Conservation (phyloP, 495 filamentous ascomycete species). For the Talaromyces stipitatus region DNA sequence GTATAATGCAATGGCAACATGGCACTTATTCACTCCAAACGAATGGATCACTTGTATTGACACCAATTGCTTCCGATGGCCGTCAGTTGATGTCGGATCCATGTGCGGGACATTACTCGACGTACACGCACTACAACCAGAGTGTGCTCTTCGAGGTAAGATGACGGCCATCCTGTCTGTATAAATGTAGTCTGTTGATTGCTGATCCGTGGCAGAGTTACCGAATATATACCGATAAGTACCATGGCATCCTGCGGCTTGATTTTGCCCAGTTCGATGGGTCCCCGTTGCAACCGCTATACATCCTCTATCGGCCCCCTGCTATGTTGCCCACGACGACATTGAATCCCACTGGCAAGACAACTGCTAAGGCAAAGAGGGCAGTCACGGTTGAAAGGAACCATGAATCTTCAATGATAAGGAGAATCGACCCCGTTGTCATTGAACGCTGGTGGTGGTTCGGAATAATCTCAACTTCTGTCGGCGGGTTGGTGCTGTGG, state of each 20-base stretch:
- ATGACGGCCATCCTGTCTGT: background rate
- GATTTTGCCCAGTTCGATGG: slow-evolving; percentile 61
- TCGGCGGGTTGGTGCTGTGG: slow-evolving; percentile 41
- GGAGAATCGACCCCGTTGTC: slow-evolving; percentile 40
- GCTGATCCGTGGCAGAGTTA: slow-evolving; percentile 45
- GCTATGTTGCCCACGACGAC: slow-evolving; percentile 70
- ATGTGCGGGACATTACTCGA: slow-evolving; percentile 42
- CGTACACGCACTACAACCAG: slow-evolving; percentile 64
- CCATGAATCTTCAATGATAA: slow-evolving; percentile 28
- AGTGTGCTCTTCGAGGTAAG: slow-evolving; percentile 58
- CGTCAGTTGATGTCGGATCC: slow-evolving; percentile 64
- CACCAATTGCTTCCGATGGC: slow-evolving; percentile 62
- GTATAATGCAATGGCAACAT: slow-evolving; percentile 75
- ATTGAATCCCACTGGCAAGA: slow-evolving; percentile 47
- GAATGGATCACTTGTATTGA: slow-evolving; percentile 53
- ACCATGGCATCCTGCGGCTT: slow-evolving; percentile 55
- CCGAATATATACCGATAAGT: slow-evolving; percentile 52
- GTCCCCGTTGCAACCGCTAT: slow-evolving; percentile 65
- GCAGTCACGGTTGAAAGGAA: slow-evolving; percentile 20
- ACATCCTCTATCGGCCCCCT: slow-evolving; percentile 58
- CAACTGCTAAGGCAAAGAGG: slow-evolving; percentile 29
- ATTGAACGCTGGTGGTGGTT: slow-evolving; percentile 63
- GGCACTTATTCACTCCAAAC: slow-evolving; percentile 49
- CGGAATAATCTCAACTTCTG: slow-evolving; percentile 56
- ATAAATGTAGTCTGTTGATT: background rate